Conservation (phyloP, 2,329 filamentous ascomycete species). For the Alternaria novae-zelandiae region DNA sequence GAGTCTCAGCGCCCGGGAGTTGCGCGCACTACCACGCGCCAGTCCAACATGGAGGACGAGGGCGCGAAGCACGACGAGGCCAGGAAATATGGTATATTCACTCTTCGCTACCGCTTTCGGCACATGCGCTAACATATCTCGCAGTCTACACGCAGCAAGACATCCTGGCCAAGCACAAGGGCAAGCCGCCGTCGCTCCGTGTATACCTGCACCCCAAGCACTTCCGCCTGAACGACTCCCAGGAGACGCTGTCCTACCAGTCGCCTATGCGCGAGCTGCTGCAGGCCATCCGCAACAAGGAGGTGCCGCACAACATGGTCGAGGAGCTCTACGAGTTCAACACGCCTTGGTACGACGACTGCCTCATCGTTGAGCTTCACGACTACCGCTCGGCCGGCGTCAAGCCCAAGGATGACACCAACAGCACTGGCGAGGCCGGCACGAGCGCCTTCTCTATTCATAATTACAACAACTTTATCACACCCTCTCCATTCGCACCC, state of each 20-base stretch:
- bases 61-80: constrained; percentile 34
- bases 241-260: constrained; percentile 89
- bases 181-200: constrained; percentile 78
- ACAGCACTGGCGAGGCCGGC: constrained; percentile 62
- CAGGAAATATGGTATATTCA: constrained; percentile 40
- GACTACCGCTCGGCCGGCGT: constrained; percentile 76
- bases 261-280: constrained; percentile 86
- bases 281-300: constrained; percentile 76
- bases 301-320: constrained; percentile 87
- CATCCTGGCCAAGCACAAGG: constrained; percentile 81
- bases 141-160: constrained; percentile 76
- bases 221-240: constrained; percentile 85
- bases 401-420: constrained; percentile 60
- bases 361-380: constrained; percentile 91
- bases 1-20: constrained; percentile 51
- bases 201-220: constrained; percentile 85
- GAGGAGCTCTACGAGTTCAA: constrained; percentile 74
- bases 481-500: constrained; percentile 83
- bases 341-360: constrained; percentile 87
- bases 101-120: not conserved
- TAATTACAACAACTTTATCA: constrained; percentile 88
- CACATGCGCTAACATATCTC: constrained; percentile 11
- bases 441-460: constrained; percentile 82
- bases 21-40: constrained; percentile 34
- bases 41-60: constrained; percentile 38